Percentiles rank a stretch among this genome's conserved stretches.
phyloP scores from a whole-genome alignment of 2,329 filamentous ascomycete species.

The Clonostachys rhizophaga region DNA sequence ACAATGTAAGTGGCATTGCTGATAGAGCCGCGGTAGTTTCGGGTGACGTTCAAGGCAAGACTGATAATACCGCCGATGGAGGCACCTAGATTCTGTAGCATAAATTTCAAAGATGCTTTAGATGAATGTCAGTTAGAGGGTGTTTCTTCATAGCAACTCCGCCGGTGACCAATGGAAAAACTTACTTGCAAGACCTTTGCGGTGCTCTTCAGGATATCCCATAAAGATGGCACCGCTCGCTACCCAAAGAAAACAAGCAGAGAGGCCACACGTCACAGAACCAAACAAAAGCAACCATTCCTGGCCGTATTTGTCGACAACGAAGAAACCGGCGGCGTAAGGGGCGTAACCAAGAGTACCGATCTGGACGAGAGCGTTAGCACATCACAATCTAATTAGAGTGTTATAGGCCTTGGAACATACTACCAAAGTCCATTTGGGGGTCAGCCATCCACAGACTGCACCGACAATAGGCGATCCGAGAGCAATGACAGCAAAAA shows the following conservation, averaged over 20 bases:
- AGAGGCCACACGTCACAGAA: slow-evolving; percentile 26
- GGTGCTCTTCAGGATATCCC: background rate
- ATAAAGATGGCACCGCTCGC: slow-evolving; percentile 1
- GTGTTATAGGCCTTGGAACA: background rate
- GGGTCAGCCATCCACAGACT: background rate
- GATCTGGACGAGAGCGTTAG: slow-evolving; percentile 7
- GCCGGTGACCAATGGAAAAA: background rate
- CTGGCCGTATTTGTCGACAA: slow-evolving; percentile 30
- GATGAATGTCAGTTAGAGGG: background rate
- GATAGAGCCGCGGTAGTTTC: slow-evolving; percentile 10
- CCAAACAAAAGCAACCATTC: slow-evolving; percentile 33
- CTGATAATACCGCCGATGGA: slow-evolving; percentile 23
- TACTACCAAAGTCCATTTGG: background rate
- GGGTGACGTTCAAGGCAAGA: slow-evolving; percentile 29
- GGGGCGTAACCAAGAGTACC: slow-evolving; percentile 32
- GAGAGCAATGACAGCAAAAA: background rate
- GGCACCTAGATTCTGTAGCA: slow-evolving; percentile 1
- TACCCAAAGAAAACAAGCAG: slow-evolving; percentile 23
- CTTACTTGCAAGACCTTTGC: background rate
- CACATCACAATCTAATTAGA: too few relatives aligned
- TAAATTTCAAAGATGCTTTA: background rate
- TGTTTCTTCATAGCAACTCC: background rate
- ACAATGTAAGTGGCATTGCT: slow-evolving; percentile 9
- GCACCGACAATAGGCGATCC: background rate
- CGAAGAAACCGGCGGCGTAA: slow-evolving; percentile 31